phyloP scores from a whole-genome alignment of 1,284 basidiomycete genomes.

The Inonotus obliquus region DNA sequence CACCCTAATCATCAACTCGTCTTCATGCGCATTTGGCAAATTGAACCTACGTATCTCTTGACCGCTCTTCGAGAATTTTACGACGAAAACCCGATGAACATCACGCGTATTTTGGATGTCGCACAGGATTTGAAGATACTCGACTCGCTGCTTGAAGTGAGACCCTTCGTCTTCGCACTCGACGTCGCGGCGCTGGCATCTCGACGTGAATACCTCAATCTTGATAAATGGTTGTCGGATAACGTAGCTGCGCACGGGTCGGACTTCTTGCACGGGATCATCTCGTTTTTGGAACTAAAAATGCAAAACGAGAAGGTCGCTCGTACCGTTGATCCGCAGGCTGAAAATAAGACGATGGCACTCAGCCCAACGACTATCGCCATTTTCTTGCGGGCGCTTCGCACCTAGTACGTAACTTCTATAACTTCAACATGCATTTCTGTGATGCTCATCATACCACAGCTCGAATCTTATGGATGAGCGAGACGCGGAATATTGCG shows the following conservation, averaged over 20 bases:
- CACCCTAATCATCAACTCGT: slow-evolving; percentile 95
- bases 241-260: slow-evolving; percentile 77
- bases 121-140: slow-evolving; percentile 94
- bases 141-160: slow-evolving; percentile 82
- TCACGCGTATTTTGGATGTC: slow-evolving; percentile 92
- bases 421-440: slow-evolving; percentile 4
- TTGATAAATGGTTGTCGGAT: slow-evolving; percentile 95
- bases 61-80: slow-evolving; percentile 90
- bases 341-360: slow-evolving; percentile 78
- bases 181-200: slow-evolving; percentile 94
- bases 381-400: slow-evolving; percentile 84
- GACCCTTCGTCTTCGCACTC: slow-evolving; percentile 83
- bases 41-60: slow-evolving; percentile 80
- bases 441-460: slow-evolving; percentile 8
- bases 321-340: slow-evolving; percentile 71
- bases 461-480: slow-evolving; percentile 64
- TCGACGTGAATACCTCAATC: slow-evolving; percentile 88
- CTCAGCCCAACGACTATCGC: slow-evolving; percentile 85
- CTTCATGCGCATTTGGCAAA: slow-evolving; percentile 94
- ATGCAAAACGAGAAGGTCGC: slow-evolving; percentile 84
- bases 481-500: slow-evolving; percentile 84
- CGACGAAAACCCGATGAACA: slow-evolving; percentile 87
- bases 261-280: slow-evolving; percentile 84
- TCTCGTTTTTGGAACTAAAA: slow-evolving; percentile 87
- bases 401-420: slow-evolving; percentile 58